Conservation (phyloP, 768 basidiomycete species). For the Russula griseocarnosa region DNA sequence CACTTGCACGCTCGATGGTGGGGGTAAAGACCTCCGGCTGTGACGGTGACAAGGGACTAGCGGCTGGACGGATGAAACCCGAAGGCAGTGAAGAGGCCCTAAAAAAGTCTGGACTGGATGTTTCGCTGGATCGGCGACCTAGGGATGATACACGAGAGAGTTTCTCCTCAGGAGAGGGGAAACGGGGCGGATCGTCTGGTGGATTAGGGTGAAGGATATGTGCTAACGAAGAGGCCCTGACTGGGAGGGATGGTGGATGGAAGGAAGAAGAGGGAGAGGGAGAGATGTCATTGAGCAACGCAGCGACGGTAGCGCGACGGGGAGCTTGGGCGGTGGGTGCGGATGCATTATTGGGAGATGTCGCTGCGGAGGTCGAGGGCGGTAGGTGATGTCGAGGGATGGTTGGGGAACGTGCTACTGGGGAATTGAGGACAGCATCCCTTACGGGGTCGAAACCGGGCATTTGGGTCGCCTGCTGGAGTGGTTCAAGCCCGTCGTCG, state of each 20-base stretch:
- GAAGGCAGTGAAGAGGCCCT: conserved; percentile 9
- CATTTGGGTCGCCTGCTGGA: conserved; percentile 37
- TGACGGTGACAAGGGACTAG: conserved; percentile 17
- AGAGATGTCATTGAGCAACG: conserved; percentile 65
- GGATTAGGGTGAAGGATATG: conserved; percentile 29
- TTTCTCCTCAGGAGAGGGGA: conserved; percentile 26
- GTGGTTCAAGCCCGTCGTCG: conserved; percentile 15
- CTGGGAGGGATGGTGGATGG: conserved; percentile 20
- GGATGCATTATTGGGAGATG: conserved; percentile 40
- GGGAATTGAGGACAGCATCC: conserved; percentile 81
- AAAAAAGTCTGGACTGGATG: conserved; percentile 13
- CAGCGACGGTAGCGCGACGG: conserved; percentile 71
- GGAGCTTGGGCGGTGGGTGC: conserved; percentile 36
- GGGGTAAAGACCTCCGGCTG: conserved; percentile 27
- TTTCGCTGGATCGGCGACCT: conserved; percentile 10
- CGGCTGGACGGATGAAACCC: conserved; percentile 3
- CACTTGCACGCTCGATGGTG: conserved; percentile 7
- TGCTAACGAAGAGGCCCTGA: conserved; percentile 29
- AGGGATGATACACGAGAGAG: conserved; percentile 27
- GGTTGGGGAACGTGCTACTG: conserved; percentile 47
- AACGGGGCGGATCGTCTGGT: conserved; percentile 25
- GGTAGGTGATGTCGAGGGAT: conserved; percentile 34
- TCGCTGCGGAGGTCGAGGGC: conserved; percentile 31
- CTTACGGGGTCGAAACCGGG: conserved; percentile 83
- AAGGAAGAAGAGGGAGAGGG: conserved; percentile 29